Conservation (phyloP, 192 early-diverging fungal species). For the Podila horticola region DNA sequence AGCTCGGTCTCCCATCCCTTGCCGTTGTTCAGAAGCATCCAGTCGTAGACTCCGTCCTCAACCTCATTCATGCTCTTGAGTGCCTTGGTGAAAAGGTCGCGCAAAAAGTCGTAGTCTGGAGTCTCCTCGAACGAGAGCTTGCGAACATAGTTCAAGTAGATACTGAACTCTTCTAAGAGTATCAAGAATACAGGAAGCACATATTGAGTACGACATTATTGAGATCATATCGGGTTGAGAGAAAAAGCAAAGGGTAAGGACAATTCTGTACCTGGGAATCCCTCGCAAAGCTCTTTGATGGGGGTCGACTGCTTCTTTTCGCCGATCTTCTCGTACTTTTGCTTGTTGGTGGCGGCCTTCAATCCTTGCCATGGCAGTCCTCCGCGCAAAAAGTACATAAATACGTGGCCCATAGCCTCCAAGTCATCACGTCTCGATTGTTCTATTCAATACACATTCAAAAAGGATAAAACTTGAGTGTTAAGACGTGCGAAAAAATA, state of each 20-base stretch:
- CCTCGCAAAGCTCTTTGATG: conserved; percentile 91
- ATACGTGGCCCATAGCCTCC: conserved; percentile 97
- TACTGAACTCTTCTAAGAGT: conserved; percentile 83
- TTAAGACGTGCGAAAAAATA: too few relatives aligned
- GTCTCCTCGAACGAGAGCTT: conserved; percentile 95
- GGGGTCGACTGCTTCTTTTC: conserved; percentile 95
- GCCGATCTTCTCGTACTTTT: conserved; percentile 99
- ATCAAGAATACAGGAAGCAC: background rate
- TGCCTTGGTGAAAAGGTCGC: conserved; percentile 85
- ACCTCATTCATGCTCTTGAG: conserved; percentile 72
- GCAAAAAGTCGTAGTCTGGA: conserved; percentile 96
- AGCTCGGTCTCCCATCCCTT: conserved; percentile 62
- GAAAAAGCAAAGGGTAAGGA: background rate
- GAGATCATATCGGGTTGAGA: background rate
- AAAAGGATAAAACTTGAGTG: conserved; percentile 3
- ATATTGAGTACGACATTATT: background rate
- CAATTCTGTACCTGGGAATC: conserved; percentile 76
- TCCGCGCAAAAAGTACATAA: conserved; percentile 97
- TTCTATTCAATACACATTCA: conserved; percentile 62
- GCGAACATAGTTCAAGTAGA: conserved; percentile 90
- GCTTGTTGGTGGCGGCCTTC: conserved; percentile 97
- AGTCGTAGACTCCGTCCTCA: conserved; percentile 96
- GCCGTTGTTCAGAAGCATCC: conserved; percentile 77
- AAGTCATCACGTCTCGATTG: conserved; percentile 98
- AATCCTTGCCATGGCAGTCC: conserved; percentile 97